phyloP scores from a whole-genome alignment of 1,284 basidiomycete genomes.

The Tilletiopsis washingtonensis region DNA sequence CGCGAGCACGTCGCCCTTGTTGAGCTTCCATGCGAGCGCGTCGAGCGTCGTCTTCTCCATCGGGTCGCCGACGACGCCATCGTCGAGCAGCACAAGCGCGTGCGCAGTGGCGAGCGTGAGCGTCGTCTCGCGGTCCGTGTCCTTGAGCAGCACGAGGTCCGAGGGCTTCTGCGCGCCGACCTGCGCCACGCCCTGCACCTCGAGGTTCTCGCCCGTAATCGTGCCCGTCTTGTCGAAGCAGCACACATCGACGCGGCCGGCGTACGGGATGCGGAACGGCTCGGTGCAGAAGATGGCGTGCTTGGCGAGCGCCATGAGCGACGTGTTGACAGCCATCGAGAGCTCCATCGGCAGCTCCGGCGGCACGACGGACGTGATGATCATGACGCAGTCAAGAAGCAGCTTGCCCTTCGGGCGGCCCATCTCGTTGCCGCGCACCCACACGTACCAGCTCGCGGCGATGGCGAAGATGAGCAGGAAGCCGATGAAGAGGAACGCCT shows the following conservation, averaged over 20 bases:
- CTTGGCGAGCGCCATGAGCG: conserved; percentile 75
- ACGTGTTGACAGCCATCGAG: conserved; percentile 46
- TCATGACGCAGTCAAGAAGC: conserved; percentile 43
- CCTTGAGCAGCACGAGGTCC: conserved; percentile 69
- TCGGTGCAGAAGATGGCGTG: conserved; percentile 52
- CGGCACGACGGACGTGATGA: conserved; percentile 47
- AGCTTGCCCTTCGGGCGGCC: conserved; percentile 45
- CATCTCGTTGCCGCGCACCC: conserved; percentile 41
- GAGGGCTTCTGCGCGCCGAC: conserved; percentile 56
- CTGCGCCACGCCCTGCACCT: conserved; percentile 39
- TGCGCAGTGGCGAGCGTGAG: conserved; percentile 88
- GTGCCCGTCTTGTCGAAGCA: conserved; percentile 48
- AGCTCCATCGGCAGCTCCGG: conserved; percentile 47
- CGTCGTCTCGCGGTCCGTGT: conserved; percentile 68
- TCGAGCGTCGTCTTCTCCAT: conserved; percentile 98
- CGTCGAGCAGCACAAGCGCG: conserved; percentile 82
- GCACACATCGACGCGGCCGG: conserved; percentile 46
- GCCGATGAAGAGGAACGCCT: conserved; percentile 45
- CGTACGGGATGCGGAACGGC: conserved; percentile 47
- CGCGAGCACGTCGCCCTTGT: conserved; percentile 55
- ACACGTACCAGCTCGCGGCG: conserved; percentile 43
- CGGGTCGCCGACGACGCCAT: conserved; percentile 89
- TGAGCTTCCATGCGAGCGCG: conserved; percentile 80
- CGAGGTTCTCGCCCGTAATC: conserved; percentile 45
- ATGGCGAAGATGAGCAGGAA: conserved; percentile 46